These are phyloP conservation scores for Zygosaccharomyces pseudobailii DNA, from an alignment of 1,139 yeast species.

Conservation along the genomic window DNA sequence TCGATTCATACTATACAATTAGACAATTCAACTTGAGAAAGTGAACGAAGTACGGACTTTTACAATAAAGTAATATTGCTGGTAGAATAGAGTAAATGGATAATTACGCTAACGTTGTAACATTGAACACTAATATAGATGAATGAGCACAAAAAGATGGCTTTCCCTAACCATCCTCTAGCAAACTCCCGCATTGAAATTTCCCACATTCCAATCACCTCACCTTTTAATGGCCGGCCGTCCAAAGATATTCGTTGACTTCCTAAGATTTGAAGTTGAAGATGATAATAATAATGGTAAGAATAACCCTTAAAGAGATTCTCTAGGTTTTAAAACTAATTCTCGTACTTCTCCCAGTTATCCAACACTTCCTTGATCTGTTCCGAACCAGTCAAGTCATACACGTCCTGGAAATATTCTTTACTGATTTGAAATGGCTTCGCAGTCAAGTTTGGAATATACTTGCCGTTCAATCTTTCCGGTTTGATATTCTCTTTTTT, in stretches of 20 bases:
- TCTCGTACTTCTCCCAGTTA: slow-evolving; percentile 82
- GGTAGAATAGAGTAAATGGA: neutral
- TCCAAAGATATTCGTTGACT: too few species aligned
- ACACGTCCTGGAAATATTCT: slow-evolving; percentile 95
- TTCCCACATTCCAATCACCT: slow-evolving; percentile 10
- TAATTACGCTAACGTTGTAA: too few species aligned
- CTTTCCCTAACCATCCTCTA: slow-evolving; percentile 10
- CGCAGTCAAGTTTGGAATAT: slow-evolving; percentile 98
- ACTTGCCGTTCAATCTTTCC: slow-evolving; percentile 85
- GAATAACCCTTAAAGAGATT: neutral
- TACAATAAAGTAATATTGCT: neutral
- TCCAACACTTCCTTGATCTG: slow-evolving; percentile 86
- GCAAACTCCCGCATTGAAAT: slow-evolving; percentile 3
- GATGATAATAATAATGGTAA: too few species aligned
- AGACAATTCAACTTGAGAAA: slow-evolving; percentile 2
- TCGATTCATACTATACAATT: slow-evolving; percentile 1
- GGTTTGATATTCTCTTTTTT: slow-evolving; percentile 94
- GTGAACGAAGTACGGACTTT: neutral
- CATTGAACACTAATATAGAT: neutral
- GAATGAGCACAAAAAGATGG: neutral
- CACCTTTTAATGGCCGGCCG: neutral
- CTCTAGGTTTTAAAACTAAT: slow-evolving; percentile 7
- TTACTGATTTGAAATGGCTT: slow-evolving; percentile 92
- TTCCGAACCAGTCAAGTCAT: slow-evolving; percentile 83
- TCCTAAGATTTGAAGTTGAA: too few species aligned